phyloP scores from a whole-genome alignment of 1,284 basidiomycete species.

The Cutaneotrichosporon arboriforme region DNA sequence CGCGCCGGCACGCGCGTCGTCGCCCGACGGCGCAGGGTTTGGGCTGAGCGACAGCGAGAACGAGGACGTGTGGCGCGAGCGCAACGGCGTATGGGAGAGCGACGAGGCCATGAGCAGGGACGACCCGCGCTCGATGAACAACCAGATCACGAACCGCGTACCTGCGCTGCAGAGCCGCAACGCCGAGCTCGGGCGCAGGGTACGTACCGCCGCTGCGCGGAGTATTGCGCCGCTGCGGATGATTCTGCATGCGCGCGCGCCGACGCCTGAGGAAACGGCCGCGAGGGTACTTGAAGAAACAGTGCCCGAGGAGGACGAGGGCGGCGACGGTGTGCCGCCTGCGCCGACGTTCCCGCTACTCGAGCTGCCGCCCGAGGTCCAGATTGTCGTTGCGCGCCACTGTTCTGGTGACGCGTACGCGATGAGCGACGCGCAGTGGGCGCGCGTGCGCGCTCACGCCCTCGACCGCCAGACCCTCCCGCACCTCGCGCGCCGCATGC shows the following conservation, averaged over 20 bases:
- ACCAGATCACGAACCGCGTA: conserved; percentile 27
- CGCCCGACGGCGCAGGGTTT: background rate
- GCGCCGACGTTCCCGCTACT: conserved; percentile 28
- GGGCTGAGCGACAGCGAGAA: conserved; percentile 1
- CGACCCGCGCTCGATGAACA: conserved; percentile 11
- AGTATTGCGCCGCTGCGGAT: conserved; percentile 30
- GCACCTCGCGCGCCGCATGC: conserved; percentile 9
- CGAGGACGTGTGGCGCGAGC: conserved; percentile 3
- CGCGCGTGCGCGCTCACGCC: conserved; percentile 26
- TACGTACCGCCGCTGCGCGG: conserved; percentile 24
- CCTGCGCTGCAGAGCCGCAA: conserved; percentile 34
- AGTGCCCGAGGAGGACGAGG: background rate
- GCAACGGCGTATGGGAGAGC: conserved; percentile 6
- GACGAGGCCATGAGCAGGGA: conserved; percentile 7
- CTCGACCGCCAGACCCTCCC: conserved; percentile 20
- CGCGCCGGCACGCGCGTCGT: background rate
- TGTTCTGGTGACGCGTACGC: conserved; percentile 29
- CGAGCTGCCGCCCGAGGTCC: conserved; percentile 37
- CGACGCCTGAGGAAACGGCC: conserved; percentile 20
- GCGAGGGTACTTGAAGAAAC: conserved; percentile 20
- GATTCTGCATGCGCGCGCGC: conserved; percentile 30
- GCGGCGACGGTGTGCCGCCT: background rate
- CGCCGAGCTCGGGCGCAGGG: conserved; percentile 27
- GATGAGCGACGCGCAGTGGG: conserved; percentile 34
- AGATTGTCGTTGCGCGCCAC: conserved; percentile 34